These are phyloP conservation scores for Hymenotorrendiella dingleyae DNA, from an alignment of 2,329 filamentous ascomycete species.

Conservation along the genomic window DNA sequence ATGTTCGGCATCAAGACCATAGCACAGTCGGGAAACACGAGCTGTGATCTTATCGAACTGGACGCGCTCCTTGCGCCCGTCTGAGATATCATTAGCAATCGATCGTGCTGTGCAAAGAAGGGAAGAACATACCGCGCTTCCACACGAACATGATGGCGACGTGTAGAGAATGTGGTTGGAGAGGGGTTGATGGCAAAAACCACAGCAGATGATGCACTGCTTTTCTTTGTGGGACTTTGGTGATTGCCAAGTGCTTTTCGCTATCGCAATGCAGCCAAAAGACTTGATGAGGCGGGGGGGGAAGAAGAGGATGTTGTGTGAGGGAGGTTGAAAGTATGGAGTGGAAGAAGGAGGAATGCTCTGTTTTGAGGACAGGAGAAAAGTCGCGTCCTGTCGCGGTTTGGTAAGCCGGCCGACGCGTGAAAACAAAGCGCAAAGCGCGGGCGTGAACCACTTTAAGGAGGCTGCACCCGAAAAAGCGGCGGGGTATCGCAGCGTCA, in stretches of 20 bases:
- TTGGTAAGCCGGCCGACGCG: conserved; percentile 13
- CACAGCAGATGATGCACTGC: conserved; percentile 1
- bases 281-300: conserved; percentile 4
- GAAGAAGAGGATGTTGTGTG: conserved; percentile 12
- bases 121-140: conserved; percentile 31
- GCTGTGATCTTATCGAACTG: conserved; percentile 99
- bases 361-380: conserved; percentile 4
- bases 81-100: conserved; percentile 40
- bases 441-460: conserved; percentile 27
- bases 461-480: neutral
- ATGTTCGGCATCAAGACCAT: conserved; percentile 91
- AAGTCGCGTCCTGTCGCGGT: conserved; percentile 18
- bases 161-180: conserved; percentile 9
- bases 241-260: conserved; percentile 6
- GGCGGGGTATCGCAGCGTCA: neutral
- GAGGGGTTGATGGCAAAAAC: conserved; percentile 10
- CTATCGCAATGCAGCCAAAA: conserved; percentile 11
- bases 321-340: conserved; percentile 11
- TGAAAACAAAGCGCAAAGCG: conserved; percentile 20
- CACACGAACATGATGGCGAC: conserved; percentile 31
- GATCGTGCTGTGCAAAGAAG: neutral
- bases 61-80: conserved; percentile 98
- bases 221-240: conserved; percentile 13
- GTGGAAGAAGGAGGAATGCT: conserved; percentile 12
- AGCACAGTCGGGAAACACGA: conserved; percentile 94